phyloP scores from a whole-genome alignment of 345 rosid species.

The Alliaria petiolata region DNA sequence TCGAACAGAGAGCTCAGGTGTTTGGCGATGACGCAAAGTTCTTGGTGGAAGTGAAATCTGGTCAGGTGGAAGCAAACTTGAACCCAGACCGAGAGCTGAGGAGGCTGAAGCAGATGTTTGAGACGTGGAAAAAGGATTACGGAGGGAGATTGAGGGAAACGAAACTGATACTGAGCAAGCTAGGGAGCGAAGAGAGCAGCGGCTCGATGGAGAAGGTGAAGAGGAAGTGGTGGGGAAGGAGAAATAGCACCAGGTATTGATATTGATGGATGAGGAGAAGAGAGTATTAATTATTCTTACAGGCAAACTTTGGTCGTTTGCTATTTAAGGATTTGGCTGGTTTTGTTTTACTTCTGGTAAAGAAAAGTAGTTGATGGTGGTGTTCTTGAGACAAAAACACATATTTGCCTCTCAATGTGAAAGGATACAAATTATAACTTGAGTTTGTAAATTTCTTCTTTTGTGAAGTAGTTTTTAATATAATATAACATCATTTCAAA shows the following conservation, averaged over 20 bases:
- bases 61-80: conserved; percentile 92
- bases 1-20: conserved; percentile 94
- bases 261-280: conserved; percentile 15
- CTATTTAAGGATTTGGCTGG: conserved; percentile 19
- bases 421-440: conserved; percentile 1
- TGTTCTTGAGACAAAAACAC: conserved; percentile 3
- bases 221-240: conserved; percentile 98
- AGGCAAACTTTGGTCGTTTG: conserved; percentile 32
- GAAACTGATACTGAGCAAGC: conserved; percentile 76
- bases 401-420: conserved; percentile 2
- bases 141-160: conserved; percentile 80
- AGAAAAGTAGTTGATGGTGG: conserved; percentile 8
- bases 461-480: neutral
- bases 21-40: conserved; percentile 96
- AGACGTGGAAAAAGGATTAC: conserved; percentile 96
- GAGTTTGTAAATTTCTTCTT: conserved; percentile 25
- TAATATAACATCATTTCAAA: neutral
- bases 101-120: conserved; percentile 93
- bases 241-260: conserved; percentile 73
- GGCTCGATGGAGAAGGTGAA: conserved; percentile 63
- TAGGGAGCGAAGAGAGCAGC: conserved; percentile 72
- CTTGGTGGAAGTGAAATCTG: conserved; percentile 94
- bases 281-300: neutral
- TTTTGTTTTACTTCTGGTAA: neutral
- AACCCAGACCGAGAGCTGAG: conserved; percentile 84